phyloP scores from a whole-genome alignment of 2,329 filamentous ascomycete genomes.

The Aureobasidium sp. region DNA sequence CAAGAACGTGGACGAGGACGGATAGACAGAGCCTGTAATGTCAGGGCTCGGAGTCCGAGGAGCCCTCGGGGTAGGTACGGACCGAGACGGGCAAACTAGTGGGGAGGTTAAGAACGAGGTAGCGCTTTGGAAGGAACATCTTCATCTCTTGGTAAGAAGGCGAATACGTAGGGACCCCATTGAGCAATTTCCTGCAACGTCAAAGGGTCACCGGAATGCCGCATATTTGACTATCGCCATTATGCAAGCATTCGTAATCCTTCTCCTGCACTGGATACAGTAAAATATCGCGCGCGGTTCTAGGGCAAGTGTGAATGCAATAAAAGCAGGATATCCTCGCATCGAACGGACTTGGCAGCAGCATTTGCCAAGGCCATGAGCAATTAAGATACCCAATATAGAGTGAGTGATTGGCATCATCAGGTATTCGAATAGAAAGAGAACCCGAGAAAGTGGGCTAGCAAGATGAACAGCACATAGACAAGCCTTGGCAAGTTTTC shows the following conservation, averaged over 20 bases:
- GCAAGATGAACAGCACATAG: neutral
- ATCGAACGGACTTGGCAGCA: constrained; percentile 5
- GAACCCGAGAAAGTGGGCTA: neutral
- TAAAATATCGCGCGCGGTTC: neutral
- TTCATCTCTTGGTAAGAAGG: neutral
- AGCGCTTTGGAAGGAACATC: neutral
- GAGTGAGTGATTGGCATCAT: neutral
- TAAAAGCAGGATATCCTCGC: neutral
- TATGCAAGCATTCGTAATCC: neutral
- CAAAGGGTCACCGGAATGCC: neutral
- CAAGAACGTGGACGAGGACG: neutral
- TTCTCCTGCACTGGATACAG: neutral
- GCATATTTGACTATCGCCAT: neutral
- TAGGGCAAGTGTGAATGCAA: constrained; percentile 3
- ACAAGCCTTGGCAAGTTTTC: neutral
- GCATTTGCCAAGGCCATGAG: neutral
- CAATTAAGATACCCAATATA: neutral
- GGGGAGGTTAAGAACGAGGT: neutral
- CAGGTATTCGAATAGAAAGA: neutral
- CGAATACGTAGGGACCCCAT: neutral
- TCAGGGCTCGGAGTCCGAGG: neutral
- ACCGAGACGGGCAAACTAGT: neutral
- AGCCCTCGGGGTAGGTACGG: neutral
- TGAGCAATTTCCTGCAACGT: neutral
- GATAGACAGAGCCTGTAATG: neutral